These are phyloP conservation scores for Kandelia obovata DNA, from an alignment of 345 rosid genomes.

Conservation along the genomic window DNA sequence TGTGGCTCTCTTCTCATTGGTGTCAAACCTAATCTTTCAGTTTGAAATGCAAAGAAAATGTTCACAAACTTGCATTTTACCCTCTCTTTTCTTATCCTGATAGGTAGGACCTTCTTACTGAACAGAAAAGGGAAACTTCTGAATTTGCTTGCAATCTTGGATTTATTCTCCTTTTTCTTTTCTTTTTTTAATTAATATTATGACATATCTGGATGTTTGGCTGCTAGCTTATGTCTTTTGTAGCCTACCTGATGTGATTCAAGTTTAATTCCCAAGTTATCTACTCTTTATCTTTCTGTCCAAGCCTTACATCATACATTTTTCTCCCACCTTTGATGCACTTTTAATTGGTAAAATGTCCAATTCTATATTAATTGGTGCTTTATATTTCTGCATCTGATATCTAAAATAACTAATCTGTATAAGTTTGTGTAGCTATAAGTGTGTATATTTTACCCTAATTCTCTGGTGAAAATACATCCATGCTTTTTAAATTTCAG, in stretches of 20 bases:
- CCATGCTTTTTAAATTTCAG: slow-evolving; percentile 36
- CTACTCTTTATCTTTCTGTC: background rate
- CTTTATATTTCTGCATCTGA: slow-evolving; percentile 4
- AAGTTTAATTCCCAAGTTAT: background rate
- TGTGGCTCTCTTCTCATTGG: slow-evolving; percentile 20
- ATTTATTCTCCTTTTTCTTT: background rate
- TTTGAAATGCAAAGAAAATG: background rate
- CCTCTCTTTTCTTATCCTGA: background rate
- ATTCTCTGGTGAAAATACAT: slow-evolving; percentile 6
- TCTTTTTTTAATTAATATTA: background rate
- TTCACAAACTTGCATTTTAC: background rate
- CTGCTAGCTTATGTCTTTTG: background rate
- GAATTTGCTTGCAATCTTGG: background rate
- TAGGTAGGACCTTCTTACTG: background rate
- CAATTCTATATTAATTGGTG: background rate
- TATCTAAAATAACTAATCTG: slow-evolving; percentile 5
- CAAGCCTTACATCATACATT: background rate
- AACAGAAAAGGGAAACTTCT: background rate
- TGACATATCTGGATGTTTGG: background rate
- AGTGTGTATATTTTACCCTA: background rate
- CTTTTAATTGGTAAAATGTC: background rate
- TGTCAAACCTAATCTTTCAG: background rate
- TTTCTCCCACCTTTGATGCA: background rate
- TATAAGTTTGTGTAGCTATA: background rate
- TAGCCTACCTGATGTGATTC: background rate